Evolutionary conservation across 805 yeast genomes (phyloP).

Genomic region (Metschnikowia lochheadii): DNA sequence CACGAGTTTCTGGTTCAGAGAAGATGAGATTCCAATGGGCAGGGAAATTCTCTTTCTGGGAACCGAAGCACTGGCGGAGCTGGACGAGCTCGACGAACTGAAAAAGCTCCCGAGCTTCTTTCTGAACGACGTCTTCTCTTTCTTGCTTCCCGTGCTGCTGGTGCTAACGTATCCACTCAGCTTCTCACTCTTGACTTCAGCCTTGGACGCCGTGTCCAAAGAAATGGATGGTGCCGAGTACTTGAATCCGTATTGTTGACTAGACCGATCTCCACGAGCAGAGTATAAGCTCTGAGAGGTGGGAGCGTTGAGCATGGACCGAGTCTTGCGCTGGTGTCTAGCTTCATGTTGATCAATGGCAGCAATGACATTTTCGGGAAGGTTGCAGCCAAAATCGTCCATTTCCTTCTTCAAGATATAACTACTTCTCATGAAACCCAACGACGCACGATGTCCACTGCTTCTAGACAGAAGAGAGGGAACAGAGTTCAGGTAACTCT

Average conservation of each 20-base stretch:
- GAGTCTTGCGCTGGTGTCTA: neutral
- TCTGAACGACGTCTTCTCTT: conserved; percentile 10
- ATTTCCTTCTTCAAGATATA: conserved; percentile 41
- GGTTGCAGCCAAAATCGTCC: conserved; percentile 28
- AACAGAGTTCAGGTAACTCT: conserved; percentile 12
- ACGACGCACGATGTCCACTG: conserved; percentile 28
- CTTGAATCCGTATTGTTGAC: neutral
- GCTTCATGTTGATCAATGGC: conserved; percentile 4
- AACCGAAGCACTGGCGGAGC: neutral
- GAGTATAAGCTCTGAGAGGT: conserved; percentile 1
- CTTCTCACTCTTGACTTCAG: neutral
- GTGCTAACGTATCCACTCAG: neutral
- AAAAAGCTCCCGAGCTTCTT: conserved; percentile 10
- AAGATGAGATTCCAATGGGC: conserved; percentile 6
- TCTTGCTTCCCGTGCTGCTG: neutral
- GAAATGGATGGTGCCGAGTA: neutral
- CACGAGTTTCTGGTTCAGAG: conserved; percentile 1
- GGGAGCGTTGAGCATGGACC: neutral
- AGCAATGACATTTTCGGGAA: conserved; percentile 27
- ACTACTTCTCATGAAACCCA: conserved; percentile 43
- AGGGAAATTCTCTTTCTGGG: conserved; percentile 8
- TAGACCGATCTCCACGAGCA: neutral
- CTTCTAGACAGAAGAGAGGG: conserved; percentile 12
- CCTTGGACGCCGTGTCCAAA: neutral
- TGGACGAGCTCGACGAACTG: conserved; percentile 4